Percentiles rank a stretch among this genome's conserved stretches.
These are phyloP conservation scores for Fusarium xyrophilum DNA, from an alignment of 2,329 filamentous ascomycete species.

Conservation along the genomic window DNA sequence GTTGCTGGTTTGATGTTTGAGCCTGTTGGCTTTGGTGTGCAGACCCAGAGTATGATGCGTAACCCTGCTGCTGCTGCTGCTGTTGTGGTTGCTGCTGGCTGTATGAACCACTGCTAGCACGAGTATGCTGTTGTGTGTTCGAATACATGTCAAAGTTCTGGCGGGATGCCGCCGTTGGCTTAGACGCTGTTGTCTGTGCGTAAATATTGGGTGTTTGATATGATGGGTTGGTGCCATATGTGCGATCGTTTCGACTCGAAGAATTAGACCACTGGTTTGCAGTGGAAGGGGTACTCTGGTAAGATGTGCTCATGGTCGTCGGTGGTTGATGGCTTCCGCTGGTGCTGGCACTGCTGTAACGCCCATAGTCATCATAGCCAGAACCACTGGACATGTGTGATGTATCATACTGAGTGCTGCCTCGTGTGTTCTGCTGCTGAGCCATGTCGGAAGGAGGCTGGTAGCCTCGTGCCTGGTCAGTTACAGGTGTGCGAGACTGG, in stretches of 20 bases:
- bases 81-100: conserved; percentile 24
- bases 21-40: conserved; percentile 32
- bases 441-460: conserved; percentile 26
- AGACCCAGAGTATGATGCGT: conserved; percentile 25
- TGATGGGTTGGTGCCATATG: conserved; percentile 19
- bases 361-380: conserved; percentile 33
- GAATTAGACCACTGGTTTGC: conserved; percentile 40
- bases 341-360: conserved; percentile 18
- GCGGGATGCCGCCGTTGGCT: conserved; percentile 16
- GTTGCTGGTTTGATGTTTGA: conserved; percentile 28
- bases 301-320: conserved; percentile 33
- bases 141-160: conserved; percentile 37
- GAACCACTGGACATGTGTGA: conserved; percentile 16
- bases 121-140: conserved; percentile 17
- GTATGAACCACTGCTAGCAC: conserved; percentile 19
- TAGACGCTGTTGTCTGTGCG: conserved; percentile 20
- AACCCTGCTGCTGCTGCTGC: conserved; percentile 19
- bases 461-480: conserved; percentile 30
- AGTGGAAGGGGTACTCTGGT: conserved; percentile 22
- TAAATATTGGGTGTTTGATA: conserved; percentile 27
- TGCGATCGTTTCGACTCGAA: conserved; percentile 19
- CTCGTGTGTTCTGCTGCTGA: conserved; percentile 20
- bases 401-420: conserved; percentile 13
- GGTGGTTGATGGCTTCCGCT: conserved; percentile 13
- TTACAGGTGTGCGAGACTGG: conserved; percentile 43